phyloP scores from a whole-genome alignment of 768 basidiomycete species.

The Boletus vinaceobasis region DNA sequence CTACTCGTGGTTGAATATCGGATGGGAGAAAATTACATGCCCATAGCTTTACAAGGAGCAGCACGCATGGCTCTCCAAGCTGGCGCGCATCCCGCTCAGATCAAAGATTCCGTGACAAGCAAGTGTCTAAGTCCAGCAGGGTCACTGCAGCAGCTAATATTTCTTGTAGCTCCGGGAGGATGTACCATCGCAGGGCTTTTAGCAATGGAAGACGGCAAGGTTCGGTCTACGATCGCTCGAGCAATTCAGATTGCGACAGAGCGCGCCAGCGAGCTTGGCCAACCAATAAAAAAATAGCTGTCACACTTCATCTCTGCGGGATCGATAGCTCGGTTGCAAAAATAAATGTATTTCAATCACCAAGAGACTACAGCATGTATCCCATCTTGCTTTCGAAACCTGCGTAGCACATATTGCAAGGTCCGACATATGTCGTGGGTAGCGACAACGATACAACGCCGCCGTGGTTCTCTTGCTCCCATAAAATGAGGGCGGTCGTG shows the following conservation, averaged over 20 bases:
- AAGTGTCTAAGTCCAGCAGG: conserved; percentile 27
- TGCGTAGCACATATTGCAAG: conserved; percentile 26
- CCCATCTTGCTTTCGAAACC: conserved; percentile 37
- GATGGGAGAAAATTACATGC: neutral
- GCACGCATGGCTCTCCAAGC: conserved; percentile 92
- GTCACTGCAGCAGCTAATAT: neutral
- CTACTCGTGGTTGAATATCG: neutral
- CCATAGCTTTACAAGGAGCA: conserved; percentile 86
- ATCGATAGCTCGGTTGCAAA: neutral
- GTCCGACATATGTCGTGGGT: conserved; percentile 36
- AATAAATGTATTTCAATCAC: neutral
- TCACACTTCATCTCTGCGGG: neutral
- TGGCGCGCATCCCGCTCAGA: conserved; percentile 89
- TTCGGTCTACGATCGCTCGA: conserved; percentile 92
- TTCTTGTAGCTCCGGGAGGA: conserved; percentile 83
- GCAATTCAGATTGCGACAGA: conserved; percentile 93
- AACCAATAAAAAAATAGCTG: conserved; percentile 52
- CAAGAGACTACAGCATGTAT: conserved; percentile 14
- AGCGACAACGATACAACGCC: conserved; percentile 24
- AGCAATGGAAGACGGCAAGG: conserved; percentile 88
- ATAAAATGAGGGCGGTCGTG: conserved; percentile 95
- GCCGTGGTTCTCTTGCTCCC: conserved; percentile 65
- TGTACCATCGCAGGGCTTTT: conserved; percentile 98
- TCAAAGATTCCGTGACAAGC: conserved; percentile 98
- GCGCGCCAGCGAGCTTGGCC: conserved; percentile 81